phyloP scores from a whole-genome alignment of 1,284 basidiomycete genomes.

The Puccinia triticina region DNA sequence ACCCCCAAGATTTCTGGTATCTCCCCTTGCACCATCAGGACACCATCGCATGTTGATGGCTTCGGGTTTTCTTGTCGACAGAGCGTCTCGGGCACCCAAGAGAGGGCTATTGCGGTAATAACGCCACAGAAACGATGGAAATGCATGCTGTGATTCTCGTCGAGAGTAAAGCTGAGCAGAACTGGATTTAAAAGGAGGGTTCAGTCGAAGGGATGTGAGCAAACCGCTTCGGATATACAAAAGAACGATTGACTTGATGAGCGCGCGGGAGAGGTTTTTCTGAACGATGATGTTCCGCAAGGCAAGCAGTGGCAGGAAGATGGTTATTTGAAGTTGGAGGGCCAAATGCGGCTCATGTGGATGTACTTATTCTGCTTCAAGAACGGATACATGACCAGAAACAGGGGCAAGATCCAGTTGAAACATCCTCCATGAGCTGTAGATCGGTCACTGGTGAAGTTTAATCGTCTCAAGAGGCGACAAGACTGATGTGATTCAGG shows the following conservation, averaged over 20 bases:
- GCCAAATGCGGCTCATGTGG: neutral
- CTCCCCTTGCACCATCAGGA: slow-evolving; percentile 27
- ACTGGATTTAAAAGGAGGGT: neutral
- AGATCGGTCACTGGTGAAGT: neutral
- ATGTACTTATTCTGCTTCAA: neutral
- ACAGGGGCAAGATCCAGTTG: neutral
- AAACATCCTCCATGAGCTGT: neutral
- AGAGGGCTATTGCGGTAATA: neutral
- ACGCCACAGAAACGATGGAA: neutral
- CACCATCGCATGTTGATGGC: slow-evolving; percentile 34
- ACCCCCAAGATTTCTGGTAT: slow-evolving; percentile 29
- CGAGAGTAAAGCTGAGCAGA: neutral
- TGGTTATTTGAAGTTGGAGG: neutral
- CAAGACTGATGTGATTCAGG: neutral
- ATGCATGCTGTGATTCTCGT: neutral
- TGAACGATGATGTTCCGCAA: neutral
- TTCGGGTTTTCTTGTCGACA: slow-evolving; percentile 17
- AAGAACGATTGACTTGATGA: neutral
- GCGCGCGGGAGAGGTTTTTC: neutral
- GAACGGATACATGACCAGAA: neutral
- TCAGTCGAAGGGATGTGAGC: neutral
- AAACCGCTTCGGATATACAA: neutral
- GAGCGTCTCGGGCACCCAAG: neutral
- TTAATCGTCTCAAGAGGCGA: neutral
- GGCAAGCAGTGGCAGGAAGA: neutral